These are phyloP conservation scores for Dryas integrifolia DNA, from an alignment of 331 rosid species.

Conservation along the genomic window DNA sequence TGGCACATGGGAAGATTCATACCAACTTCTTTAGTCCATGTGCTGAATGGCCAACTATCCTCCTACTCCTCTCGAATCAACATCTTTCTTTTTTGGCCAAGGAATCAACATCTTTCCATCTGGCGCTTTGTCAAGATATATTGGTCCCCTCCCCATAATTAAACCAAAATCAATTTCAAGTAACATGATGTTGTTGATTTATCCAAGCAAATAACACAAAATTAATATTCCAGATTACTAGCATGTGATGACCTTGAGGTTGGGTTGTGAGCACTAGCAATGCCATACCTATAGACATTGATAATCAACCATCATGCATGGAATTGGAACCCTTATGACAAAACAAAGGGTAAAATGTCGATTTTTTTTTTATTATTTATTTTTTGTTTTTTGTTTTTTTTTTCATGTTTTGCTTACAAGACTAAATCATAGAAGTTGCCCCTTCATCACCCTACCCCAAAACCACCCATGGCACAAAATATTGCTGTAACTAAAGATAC, in stretches of 20 bases:
- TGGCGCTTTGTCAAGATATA: slow-evolving; percentile 6
- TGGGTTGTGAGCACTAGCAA: neutral
- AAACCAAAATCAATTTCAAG: neutral
- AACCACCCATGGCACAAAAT: neutral
- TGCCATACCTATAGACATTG: neutral
- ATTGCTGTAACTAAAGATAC: neutral
- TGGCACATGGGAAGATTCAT: slow-evolving; percentile 12
- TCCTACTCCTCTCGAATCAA: slow-evolving; percentile 13
- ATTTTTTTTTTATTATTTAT: too few species aligned
- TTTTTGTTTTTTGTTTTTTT: too few species aligned
- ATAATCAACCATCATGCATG: neutral
- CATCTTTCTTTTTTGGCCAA: too few species aligned
- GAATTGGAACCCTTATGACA: neutral
- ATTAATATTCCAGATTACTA: neutral
- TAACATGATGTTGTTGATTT: neutral
- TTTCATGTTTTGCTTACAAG: too few species aligned
- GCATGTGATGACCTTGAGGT: slow-evolving; percentile 4
- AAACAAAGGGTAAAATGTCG: too few species aligned
- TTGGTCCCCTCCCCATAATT: slow-evolving; percentile 4
- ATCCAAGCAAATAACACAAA: neutral
- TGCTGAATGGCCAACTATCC: slow-evolving; percentile 33
- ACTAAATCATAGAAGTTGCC: too few species aligned
- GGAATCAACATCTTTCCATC: slow-evolving; percentile 12
- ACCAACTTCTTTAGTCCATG: slow-evolving; percentile 39
- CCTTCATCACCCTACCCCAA: too few species aligned